A percentile compares a stretch with the other conserved stretches of the same genome.
Conservation (phyloP, 352 stramenopile genomes). For the Pythium myriotylum region DNA sequence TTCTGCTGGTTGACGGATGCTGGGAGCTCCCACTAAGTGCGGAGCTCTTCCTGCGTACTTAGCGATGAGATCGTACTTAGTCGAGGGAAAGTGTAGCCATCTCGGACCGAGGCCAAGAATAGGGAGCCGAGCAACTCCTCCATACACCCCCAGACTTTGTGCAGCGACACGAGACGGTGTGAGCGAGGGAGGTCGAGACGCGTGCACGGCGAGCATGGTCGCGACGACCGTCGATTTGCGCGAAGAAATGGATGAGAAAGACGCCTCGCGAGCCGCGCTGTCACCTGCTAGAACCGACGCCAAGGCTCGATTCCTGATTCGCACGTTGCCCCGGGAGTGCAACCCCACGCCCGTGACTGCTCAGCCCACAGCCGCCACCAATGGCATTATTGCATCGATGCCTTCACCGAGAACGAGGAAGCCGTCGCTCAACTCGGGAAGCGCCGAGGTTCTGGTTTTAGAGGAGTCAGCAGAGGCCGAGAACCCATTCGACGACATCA, state of each 20-base stretch:
- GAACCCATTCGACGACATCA: conserved; percentile 83
- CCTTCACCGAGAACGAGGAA: conserved; percentile 30
- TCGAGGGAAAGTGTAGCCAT: conserved; percentile 9
- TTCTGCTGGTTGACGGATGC: background rate
- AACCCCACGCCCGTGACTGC: conserved; percentile 56
- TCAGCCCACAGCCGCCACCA: background rate
- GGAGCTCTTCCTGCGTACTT: conserved; percentile 11
- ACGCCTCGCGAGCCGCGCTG: background rate
- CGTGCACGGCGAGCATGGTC: too few relatives aligned
- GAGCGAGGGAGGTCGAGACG: too few relatives aligned
- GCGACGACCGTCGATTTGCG: conserved; percentile 43
- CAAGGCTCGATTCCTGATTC: conserved; percentile 71
- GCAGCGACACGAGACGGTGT: too few relatives aligned
- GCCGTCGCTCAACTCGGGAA: background rate
- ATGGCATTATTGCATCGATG: conserved; percentile 12
- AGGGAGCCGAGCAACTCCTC: too few relatives aligned
- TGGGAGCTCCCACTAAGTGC: background rate
- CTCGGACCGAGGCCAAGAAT: too few relatives aligned
- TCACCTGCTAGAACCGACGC: conserved; percentile 15
- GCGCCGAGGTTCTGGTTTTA: background rate
- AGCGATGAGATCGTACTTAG: conserved; percentile 14
- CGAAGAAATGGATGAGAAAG: conserved; percentile 50
- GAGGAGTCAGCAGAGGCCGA: conserved; percentile 25
- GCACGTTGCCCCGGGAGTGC: conserved; percentile 69
- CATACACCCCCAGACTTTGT: too few relatives aligned